These are phyloP conservation scores for Whalleya microplaca DNA, from an alignment of 2,329 filamentous ascomycete species.

Conservation along the genomic window DNA sequence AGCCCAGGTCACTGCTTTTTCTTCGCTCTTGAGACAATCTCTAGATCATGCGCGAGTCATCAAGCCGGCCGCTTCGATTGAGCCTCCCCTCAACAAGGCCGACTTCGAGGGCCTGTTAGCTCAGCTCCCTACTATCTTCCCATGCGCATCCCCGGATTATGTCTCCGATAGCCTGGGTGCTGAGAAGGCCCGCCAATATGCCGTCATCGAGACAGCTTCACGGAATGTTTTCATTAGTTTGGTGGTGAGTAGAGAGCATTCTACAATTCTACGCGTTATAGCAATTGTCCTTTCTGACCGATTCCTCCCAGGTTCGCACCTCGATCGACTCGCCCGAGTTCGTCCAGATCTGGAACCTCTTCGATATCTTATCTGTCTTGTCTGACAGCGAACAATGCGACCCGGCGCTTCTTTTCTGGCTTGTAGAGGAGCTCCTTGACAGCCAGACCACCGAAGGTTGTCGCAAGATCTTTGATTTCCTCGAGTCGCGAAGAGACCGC, in stretches of 20 bases:
- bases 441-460: slow-evolving; percentile 94
- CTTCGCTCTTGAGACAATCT: slow-evolving; percentile 57
- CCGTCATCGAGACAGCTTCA: slow-evolving; percentile 81
- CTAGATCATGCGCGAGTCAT: slow-evolving; percentile 60
- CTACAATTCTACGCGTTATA: neutral
- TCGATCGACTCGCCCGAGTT: slow-evolving; percentile 79
- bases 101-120: slow-evolving; percentile 59
- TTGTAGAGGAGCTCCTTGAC: slow-evolving; percentile 93
- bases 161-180: slow-evolving; percentile 36
- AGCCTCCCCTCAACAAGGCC: slow-evolving; percentile 74
- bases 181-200: slow-evolving; percentile 60
- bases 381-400: slow-evolving; percentile 81
- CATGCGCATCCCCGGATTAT: slow-evolving; percentile 33
- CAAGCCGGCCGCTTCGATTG: slow-evolving; percentile 65
- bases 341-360: slow-evolving; percentile 86
- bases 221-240: slow-evolving; percentile 79
- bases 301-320: slow-evolving; percentile 63
- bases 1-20: slow-evolving; percentile 57
- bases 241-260: slow-evolving; percentile 61
- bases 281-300: slow-evolving; percentile 36
- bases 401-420: slow-evolving; percentile 80
- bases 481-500: slow-evolving; percentile 88
- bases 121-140: slow-evolving; percentile 49
- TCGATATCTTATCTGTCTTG: slow-evolving; percentile 88
- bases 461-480: slow-evolving; percentile 87